A percentile compares a stretch with the other conserved stretches of the same genome.
phyloP scores from a whole-genome alignment of 208 protist genomes.

The Trypanosoma melophagium region DNA sequence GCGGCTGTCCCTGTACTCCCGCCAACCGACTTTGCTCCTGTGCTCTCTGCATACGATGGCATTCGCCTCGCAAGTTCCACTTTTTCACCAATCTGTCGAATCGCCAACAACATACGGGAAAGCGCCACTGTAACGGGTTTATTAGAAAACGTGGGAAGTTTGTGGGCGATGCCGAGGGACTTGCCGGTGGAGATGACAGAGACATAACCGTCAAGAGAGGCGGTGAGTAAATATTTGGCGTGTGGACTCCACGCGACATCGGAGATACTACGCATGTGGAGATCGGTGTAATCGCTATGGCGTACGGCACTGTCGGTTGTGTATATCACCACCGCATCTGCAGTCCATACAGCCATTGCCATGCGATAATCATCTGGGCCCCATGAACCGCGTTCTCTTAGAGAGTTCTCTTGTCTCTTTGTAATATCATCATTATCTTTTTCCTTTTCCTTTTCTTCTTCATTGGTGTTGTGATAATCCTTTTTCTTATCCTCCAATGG shows the following conservation, averaged over 20 bases:
- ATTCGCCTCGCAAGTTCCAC: slow-evolving; percentile 33
- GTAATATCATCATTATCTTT: slow-evolving; percentile 12
- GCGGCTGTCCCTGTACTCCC: neutral
- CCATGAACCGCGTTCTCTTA: slow-evolving; percentile 46
- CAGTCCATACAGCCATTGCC: slow-evolving; percentile 83
- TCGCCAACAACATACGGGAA: slow-evolving; percentile 33
- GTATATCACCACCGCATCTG: slow-evolving; percentile 84
- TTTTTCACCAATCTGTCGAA: slow-evolving; percentile 25
- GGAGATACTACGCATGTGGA: slow-evolving; percentile 89
- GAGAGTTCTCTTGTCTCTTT: neutral
- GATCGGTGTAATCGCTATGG: slow-evolving; percentile 86
- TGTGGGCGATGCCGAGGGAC: slow-evolving; percentile 51
- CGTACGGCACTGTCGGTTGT: slow-evolving; percentile 76
- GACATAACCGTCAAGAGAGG: slow-evolving; percentile 84
- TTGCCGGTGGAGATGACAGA: slow-evolving; percentile 67
- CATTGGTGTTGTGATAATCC: neutral
- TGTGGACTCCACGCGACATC: slow-evolving; percentile 76
- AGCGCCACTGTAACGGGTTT: slow-evolving; percentile 43
- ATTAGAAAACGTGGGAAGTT: slow-evolving; percentile 60
- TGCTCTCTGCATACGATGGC: neutral
- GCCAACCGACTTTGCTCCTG: slow-evolving; percentile 5
- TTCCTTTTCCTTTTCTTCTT: slow-evolving; percentile 2
- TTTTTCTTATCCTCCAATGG: slow-evolving; percentile 25
- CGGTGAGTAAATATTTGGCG: slow-evolving; percentile 63
- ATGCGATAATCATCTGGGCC: slow-evolving; percentile 82